A percentile compares a stretch with the other conserved stretches of the same genome.
These are phyloP conservation scores for Closterium sp. DNA, from an alignment of 139 green algal species.

Conservation along the genomic window DNA sequence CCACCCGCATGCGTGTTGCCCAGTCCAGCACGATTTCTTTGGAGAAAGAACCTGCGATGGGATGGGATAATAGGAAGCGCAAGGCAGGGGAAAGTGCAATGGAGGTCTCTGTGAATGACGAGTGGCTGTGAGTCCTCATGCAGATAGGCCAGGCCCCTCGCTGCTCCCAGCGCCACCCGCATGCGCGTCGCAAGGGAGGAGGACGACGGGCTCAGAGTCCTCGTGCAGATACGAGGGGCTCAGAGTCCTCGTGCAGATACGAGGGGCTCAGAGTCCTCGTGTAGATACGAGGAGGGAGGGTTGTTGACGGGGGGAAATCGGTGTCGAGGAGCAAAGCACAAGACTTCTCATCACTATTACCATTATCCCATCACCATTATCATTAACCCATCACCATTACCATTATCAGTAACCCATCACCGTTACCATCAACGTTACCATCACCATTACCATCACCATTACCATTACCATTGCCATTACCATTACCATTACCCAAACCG, in stretches of 20 bases:
- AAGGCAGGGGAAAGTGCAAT: conserved; percentile 38
- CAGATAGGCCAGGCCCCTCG: conserved; percentile 33
- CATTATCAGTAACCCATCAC: too few species aligned
- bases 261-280: conserved; percentile 29
- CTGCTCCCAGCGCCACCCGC: conserved; percentile 35
- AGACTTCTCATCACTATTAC: too few species aligned
- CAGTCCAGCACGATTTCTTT: conserved; percentile 26
- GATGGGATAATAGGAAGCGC: too few species aligned
- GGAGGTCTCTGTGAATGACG: conserved; percentile 46
- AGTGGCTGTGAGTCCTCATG: conserved; percentile 40
- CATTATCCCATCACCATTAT: too few species aligned
- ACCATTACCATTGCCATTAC: too few species aligned
- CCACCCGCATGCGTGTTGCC: conserved; percentile 44
- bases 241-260: conserved; percentile 43
- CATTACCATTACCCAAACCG: too few species aligned
- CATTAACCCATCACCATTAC: too few species aligned
- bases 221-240: conserved; percentile 45
- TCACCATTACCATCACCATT: too few species aligned
- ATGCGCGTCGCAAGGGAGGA: conserved; percentile 39
- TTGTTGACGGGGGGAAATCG: too few species aligned
- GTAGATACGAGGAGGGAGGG: conserved; percentile 36
- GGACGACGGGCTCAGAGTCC: conserved; percentile 38
- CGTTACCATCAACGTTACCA: too few species aligned
- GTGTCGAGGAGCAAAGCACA: too few species aligned
- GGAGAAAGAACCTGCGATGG: conserved; percentile 12